These are phyloP conservation scores for Irpex rosettiformis DNA, from an alignment of 1,284 basidiomycete genomes.

Conservation along the genomic window DNA sequence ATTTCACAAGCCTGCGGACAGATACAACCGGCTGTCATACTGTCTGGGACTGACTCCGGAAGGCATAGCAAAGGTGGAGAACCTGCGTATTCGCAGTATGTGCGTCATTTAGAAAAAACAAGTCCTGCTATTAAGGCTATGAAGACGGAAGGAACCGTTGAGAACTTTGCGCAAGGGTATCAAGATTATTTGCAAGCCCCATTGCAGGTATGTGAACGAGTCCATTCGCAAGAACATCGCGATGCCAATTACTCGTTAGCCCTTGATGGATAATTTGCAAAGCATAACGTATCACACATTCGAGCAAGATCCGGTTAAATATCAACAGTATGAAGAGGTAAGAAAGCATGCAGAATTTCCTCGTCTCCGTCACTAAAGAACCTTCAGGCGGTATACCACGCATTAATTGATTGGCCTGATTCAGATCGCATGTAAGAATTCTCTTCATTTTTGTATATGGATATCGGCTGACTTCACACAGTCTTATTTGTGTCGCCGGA, in stretches of 20 bases:
- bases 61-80: slow-evolving; percentile 81
- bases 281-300: slow-evolving; percentile 97
- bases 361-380: not conserved
- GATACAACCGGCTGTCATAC: slow-evolving; percentile 81
- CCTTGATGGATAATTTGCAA: slow-evolving; percentile 95
- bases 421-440: slow-evolving; percentile 53
- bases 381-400: slow-evolving; percentile 73
- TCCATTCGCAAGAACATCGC: not conserved
- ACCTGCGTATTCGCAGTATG: slow-evolving; percentile 87
- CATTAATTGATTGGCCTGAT: slow-evolving; percentile 69
- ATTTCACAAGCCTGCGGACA: slow-evolving; percentile 29
- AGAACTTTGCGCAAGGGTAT: slow-evolving; percentile 90
- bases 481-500: slow-evolving; percentile 87
- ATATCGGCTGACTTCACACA: slow-evolving; percentile 31
- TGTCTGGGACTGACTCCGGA: slow-evolving; percentile 63
- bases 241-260: slow-evolving; percentile 44
- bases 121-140: slow-evolving; percentile 59
- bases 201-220: slow-evolving; percentile 66
- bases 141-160: slow-evolving; percentile 67
- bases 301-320: slow-evolving; percentile 97
- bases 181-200: slow-evolving; percentile 96
- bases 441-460: not conserved
- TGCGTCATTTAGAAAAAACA: slow-evolving; percentile 79
- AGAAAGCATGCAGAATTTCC: slow-evolving; percentile 11
- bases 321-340: slow-evolving; percentile 92